A percentile compares a stretch with the other conserved stretches of the same genome.
phyloP scores from a whole-genome alignment of 1,284 basidiomycete genomes.

The Inonotus hispidus region DNA sequence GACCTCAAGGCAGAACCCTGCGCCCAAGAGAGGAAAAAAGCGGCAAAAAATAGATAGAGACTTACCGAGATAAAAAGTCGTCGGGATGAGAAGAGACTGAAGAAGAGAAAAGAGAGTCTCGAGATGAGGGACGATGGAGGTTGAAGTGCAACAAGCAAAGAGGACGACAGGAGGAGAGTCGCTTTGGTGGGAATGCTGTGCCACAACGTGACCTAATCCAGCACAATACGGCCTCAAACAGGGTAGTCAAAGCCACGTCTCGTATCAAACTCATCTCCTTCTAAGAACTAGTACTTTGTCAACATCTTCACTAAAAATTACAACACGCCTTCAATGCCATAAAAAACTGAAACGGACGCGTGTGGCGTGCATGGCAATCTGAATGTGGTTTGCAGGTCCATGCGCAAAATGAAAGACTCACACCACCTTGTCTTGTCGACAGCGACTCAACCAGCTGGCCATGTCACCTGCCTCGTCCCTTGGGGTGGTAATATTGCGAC shows the following conservation, averaged over 20 bases:
- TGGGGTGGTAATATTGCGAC: too few relatives aligned
- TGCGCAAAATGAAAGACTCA: neutral
- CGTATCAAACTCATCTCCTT: neutral
- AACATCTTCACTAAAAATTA: neutral
- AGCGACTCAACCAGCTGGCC: too few relatives aligned
- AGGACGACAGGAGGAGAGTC: slow-evolving; percentile 29
- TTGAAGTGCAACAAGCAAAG: slow-evolving; percentile 29
- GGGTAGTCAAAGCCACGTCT: neutral
- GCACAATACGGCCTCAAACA: neutral
- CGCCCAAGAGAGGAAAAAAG: slow-evolving; percentile 2
- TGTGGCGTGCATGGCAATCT: neutral
- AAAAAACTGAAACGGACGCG: neutral
- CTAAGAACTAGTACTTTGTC: neutral
- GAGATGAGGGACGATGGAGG: slow-evolving; percentile 21
- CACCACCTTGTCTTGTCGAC: too few relatives aligned
- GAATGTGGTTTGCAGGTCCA: neutral
- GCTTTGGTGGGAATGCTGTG: slow-evolving; percentile 26
- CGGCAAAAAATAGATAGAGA: slow-evolving; percentile 21
- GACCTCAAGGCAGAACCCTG: slow-evolving; percentile 12
- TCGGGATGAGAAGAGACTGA: slow-evolving; percentile 24
- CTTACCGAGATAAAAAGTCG: slow-evolving; percentile 21
- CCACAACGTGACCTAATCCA: slow-evolving; percentile 17
- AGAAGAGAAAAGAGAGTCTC: slow-evolving; percentile 28
- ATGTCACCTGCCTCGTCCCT: too few relatives aligned
- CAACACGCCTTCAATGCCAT: neutral